A percentile compares a stretch with the other conserved stretches of the same genome.
Conservation (phyloP, 1,284 basidiomycete species). For the Psilocybe mexicana region DNA sequence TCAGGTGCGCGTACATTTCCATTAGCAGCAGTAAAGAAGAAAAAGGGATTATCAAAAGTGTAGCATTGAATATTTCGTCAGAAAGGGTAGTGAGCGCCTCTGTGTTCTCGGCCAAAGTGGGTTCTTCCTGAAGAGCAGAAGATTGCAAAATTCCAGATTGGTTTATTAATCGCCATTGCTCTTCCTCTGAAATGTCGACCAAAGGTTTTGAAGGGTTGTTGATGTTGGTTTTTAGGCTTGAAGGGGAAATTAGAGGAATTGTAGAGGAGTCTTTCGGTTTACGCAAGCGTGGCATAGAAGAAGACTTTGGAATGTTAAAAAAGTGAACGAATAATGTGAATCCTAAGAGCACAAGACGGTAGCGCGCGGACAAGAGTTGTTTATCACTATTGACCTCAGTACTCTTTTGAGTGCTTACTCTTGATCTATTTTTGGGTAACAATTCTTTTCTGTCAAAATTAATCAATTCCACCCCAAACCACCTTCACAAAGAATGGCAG, state of each 20-base stretch:
- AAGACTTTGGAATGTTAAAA: too few species aligned
- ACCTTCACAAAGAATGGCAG: conserved; percentile 18
- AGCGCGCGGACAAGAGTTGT: neutral
- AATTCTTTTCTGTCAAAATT: neutral
- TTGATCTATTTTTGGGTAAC: neutral
- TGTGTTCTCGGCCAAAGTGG: conserved; percentile 4
- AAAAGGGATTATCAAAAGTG: conserved; percentile 66
- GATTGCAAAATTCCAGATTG: conserved; percentile 59
- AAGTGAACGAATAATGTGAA: too few species aligned
- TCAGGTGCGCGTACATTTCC: conserved; percentile 63
- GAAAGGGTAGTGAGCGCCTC: conserved; percentile 49
- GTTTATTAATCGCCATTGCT: conserved; percentile 75
- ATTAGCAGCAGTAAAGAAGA: conserved; percentile 71
- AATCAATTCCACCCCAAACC: neutral
- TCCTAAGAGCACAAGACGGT: neutral
- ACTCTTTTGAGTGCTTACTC: neutral
- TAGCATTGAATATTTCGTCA: conserved; percentile 69
- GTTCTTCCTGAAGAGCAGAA: conserved; percentile 32
- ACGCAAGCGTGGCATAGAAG: conserved; percentile 41
- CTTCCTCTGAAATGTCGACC: conserved; percentile 65
- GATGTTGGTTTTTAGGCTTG: conserved; percentile 14
- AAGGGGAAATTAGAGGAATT: conserved; percentile 19
- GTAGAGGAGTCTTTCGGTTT: conserved; percentile 25
- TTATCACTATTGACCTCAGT: neutral
- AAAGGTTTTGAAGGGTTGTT: conserved; percentile 24